Percentiles rank a stretch among this genome's conserved stretches.
phyloP scores from a whole-genome alignment of 2,329 filamentous ascomycete species.

The Ascomycota sp. region DNA sequence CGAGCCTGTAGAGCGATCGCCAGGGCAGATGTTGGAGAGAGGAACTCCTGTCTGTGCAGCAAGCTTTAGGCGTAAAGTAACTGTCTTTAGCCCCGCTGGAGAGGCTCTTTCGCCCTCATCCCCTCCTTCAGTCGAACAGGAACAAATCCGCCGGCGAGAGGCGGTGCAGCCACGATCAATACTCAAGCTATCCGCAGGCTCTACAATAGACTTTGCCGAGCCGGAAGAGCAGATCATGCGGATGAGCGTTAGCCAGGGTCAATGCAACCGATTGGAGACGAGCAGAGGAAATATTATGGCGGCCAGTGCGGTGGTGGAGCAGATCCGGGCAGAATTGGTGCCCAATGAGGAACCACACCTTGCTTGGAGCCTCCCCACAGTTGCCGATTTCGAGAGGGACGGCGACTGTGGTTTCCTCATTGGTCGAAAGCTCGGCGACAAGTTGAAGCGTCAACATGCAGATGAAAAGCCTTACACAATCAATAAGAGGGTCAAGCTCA shows the following conservation, averaged over 20 bases:
- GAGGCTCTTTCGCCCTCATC: constrained; percentile 4
- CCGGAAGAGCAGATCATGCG: constrained; percentile 1
- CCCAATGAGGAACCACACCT: constrained; percentile 1
- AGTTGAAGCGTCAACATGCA: background rate
- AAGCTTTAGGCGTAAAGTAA: constrained; percentile 9
- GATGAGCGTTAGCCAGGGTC: constrained; percentile 4
- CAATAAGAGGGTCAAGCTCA: too few species aligned
- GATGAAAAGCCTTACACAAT: too few species aligned
- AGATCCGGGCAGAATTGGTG: constrained; percentile 9
- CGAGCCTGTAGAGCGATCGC: background rate
- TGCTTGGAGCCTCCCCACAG: constrained; percentile 5
- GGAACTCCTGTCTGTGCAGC: background rate
- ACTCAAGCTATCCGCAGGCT: constrained; percentile 7
- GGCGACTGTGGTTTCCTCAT: constrained; percentile 1
- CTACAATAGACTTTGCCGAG: constrained; percentile 2
- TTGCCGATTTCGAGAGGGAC: constrained; percentile 8
- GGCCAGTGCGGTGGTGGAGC: constrained; percentile 6
- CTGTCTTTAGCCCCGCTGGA: constrained; percentile 11
- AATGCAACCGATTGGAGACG: constrained; percentile 6
- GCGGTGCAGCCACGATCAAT: constrained; percentile 12
- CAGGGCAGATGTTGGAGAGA: background rate
- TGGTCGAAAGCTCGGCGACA: background rate
- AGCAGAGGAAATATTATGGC: constrained; percentile 1
- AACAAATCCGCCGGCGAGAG: constrained; percentile 14
- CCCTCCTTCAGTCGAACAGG: constrained; percentile 14